Conservation (phyloP, 192 early-diverging fungal genomes). For the Geranomyces michiganensis region DNA sequence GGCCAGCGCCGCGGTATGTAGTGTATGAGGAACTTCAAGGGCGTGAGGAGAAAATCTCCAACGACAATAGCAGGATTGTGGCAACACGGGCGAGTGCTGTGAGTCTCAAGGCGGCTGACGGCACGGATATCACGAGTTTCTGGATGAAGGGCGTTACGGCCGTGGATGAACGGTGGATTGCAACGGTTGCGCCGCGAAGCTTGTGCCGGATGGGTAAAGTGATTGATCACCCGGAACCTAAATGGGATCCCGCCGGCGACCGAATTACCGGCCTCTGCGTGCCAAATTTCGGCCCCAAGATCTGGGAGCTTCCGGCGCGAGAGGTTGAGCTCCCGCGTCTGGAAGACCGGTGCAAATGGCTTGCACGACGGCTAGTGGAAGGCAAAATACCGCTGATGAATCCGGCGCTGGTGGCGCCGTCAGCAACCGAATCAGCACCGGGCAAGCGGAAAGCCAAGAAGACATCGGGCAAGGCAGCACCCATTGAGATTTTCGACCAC, state of each 20-base stretch:
- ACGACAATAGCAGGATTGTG: constrained; percentile 67
- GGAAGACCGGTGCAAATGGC: constrained; percentile 36
- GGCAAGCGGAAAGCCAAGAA: constrained; percentile 17
- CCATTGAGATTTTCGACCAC: constrained; percentile 16
- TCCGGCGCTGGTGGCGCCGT: background rate
- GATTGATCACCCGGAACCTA: constrained; percentile 73
- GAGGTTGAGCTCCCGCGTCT: constrained; percentile 43
- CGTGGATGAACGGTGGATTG: constrained; percentile 81
- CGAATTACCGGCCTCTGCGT: constrained; percentile 41
- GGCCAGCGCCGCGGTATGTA: constrained; percentile 54
- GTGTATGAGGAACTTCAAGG: constrained; percentile 59
- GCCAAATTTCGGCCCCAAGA: constrained; percentile 55
- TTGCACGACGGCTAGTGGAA: constrained; percentile 56
- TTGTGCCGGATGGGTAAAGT: constrained; percentile 75
- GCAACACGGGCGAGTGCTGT: constrained; percentile 53
- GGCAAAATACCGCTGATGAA: constrained; percentile 41
- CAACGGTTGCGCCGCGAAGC: constrained; percentile 68
- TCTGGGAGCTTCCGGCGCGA: constrained; percentile 55
- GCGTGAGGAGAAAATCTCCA: constrained; percentile 49
- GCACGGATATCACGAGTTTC: constrained; percentile 51
- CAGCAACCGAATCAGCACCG: background rate
- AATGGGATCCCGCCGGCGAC: constrained; percentile 56
- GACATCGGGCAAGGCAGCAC: background rate
- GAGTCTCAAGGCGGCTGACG: constrained; percentile 50
- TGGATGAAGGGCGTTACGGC: constrained; percentile 76